Evolutionary conservation across 164 flowering plant species (phyloP), one percentile per base, ranked within the genome.

Genomic region (Annona cherimola): DNA sequence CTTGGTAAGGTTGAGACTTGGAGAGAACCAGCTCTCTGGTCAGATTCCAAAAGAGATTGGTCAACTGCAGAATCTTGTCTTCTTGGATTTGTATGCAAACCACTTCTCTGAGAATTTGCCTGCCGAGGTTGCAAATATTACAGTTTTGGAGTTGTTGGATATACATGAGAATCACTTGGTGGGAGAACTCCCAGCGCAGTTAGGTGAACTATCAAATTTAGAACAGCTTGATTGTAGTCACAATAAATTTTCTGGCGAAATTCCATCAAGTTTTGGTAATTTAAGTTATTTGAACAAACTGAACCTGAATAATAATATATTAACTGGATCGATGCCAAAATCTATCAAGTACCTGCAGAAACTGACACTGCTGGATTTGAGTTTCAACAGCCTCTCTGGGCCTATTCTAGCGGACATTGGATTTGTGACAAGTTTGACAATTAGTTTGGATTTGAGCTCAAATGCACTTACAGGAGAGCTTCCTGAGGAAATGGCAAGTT

Each of bases 1-100:
- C 19, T 70, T 95, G 20, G 96, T 95, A 76, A 84, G 99, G 41
- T 76, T 95, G 59, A 85, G 99, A 73, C 91, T 93, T 45, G 97
- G 98, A 40, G 97, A 91, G 71, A 95, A 95, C 76, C 92, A 85
- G 81, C 91, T 95, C 55, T 88, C 97, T 5, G 98, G 97, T n/a
- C 83, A 79, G 75, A 89, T 95, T 70, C 99, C 99, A 0, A 84
- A 76, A 63, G 98, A 91, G 77, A 82, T 95, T 44, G 97, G 98
- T 39, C 81, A 82, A 16, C 76, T 95, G 84, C 89, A 88, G 80
- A 93, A 92, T 77, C 86, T 95, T 4, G 90, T 89, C 68, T 95
- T 93, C 81, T 96, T 95, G 73, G 98, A 95, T 75, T 76, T 95
- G 80, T 90, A 89, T 76, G 84, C 86, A 83, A 95, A 95, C 70